Percentiles rank a stretch among this genome's conserved stretches.
phyloP scores from a whole-genome alignment of 2,329 filamentous ascomycete species.

The Colletotrichum sidae region DNA sequence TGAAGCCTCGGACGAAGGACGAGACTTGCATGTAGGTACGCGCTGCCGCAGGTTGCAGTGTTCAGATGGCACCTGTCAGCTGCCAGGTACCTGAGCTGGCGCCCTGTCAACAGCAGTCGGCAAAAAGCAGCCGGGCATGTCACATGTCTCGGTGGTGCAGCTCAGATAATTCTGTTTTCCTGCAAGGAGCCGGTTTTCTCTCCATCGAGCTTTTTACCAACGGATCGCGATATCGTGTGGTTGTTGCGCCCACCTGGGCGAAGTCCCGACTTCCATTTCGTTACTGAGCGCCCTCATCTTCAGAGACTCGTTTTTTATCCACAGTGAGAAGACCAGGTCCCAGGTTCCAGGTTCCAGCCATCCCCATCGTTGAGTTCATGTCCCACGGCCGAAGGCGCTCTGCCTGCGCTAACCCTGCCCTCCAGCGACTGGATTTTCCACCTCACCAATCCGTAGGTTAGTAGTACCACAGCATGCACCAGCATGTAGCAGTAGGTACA shows the following conservation, averaged over 20 bases:
- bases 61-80: slow-evolving; percentile 31
- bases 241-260: no score
- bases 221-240: slow-evolving; percentile 3
- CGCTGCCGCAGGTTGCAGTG: background rate
- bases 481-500: slow-evolving; percentile 4
- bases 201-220: slow-evolving; percentile 14
- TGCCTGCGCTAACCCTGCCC: no score
- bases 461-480: slow-evolving; percentile 8
- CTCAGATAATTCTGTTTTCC: slow-evolving; percentile 14
- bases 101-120: background rate
- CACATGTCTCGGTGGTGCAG: slow-evolving; percentile 5
- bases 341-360: slow-evolving; percentile 14
- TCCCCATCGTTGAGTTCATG: slow-evolving; percentile 2
- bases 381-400: slow-evolving; percentile 5
- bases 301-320: background rate
- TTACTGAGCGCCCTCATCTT: no score
- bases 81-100: slow-evolving; percentile 32
- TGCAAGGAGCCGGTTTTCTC: slow-evolving; percentile 6
- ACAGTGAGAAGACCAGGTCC: slow-evolving; percentile 12
- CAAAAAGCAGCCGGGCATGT: slow-evolving; percentile 5
- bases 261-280: no score
- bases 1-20: slow-evolving; percentile 17
- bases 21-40: background rate
- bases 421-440: background rate
- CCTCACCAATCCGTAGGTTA: background rate